Evolutionary conservation across 2,329 filamentous ascomycete species (phyloP).

Genomic region (Beauveria varroae): DNA sequence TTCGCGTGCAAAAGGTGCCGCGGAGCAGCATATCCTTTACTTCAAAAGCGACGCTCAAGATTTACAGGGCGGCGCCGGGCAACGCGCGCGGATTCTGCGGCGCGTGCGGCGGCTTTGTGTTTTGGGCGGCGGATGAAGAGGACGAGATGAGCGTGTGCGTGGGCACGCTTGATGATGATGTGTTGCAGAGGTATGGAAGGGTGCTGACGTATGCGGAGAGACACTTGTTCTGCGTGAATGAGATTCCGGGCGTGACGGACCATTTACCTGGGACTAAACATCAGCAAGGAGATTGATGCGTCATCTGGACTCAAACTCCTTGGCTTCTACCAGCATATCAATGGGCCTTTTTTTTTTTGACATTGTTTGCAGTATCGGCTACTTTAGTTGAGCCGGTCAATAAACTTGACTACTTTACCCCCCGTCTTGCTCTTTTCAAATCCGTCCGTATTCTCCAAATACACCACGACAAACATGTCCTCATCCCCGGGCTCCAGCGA

Average conservation of each 20-base stretch:
- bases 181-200: constrained; percentile 30
- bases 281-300: constrained; percentile 14
- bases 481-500: constrained; percentile 20
- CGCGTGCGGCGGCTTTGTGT: constrained; percentile 41
- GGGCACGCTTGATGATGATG: constrained; percentile 38
- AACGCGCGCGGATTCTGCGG: constrained; percentile 41
- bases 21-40: constrained; percentile 28
- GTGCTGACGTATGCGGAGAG: constrained; percentile 30
- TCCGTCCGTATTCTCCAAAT: constrained; percentile 26
- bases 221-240: constrained; percentile 36
- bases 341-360: not conserved
- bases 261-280: constrained; percentile 23
- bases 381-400: constrained; percentile 8
- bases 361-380: not conserved
- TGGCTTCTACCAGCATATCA: too few species aligned
- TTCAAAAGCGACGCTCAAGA: constrained; percentile 25
- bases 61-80: constrained; percentile 32
- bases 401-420: constrained; percentile 21
- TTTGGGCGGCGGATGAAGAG: constrained; percentile 30
- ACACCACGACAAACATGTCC: constrained; percentile 24
- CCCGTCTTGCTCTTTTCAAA: constrained; percentile 21
- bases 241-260: constrained; percentile 43
- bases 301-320: too few species aligned
- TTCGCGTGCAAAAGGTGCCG: constrained; percentile 32
- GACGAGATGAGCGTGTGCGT: constrained; percentile 29